Conservation (phyloP, 2,329 filamentous ascomycete species). For the Colletotrichum tropicale region DNA sequence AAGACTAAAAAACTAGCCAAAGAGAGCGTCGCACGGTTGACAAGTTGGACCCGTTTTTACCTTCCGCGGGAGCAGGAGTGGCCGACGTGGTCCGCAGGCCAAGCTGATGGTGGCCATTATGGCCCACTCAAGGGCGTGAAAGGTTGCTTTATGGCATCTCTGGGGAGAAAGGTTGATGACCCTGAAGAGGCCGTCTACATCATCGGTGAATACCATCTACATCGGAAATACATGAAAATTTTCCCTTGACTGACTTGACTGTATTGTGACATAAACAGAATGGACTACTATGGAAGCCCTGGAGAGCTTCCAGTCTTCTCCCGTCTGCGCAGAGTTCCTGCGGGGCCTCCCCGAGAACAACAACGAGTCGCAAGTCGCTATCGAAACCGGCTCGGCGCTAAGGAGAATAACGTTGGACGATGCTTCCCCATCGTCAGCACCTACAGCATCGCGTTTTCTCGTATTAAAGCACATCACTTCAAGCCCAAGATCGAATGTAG, state of each 20-base stretch:
- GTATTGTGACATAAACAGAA: neutral
- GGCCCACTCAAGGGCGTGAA: conserved; percentile 19
- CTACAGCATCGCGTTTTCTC: neutral
- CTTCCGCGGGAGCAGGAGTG: conserved; percentile 24
- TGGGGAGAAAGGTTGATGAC: conserved; percentile 24
- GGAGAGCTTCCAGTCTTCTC: conserved; percentile 21
- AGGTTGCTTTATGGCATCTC: neutral
- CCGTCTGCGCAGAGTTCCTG: conserved; percentile 23
- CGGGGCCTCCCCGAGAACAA: conserved; percentile 11
- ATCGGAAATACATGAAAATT: neutral
- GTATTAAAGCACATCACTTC: neutral
- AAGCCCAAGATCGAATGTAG: neutral
- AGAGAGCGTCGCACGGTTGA: neutral
- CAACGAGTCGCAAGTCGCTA: neutral
- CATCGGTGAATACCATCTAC: conserved; percentile 5
- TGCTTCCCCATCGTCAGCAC: neutral
- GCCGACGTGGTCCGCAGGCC: conserved; percentile 20
- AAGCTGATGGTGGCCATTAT: conserved; percentile 3
- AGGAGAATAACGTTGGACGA: neutral
- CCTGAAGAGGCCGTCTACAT: conserved; percentile 24
- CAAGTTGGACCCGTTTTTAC: conserved; percentile 25
- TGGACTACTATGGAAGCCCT: conserved; percentile 18
- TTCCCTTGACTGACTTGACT: neutral
- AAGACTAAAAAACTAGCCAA: neutral
- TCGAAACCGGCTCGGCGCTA: neutral